phyloP scores from a whole-genome alignment of 2,329 filamentous ascomycete genomes.

The Trichoderma sp. region DNA sequence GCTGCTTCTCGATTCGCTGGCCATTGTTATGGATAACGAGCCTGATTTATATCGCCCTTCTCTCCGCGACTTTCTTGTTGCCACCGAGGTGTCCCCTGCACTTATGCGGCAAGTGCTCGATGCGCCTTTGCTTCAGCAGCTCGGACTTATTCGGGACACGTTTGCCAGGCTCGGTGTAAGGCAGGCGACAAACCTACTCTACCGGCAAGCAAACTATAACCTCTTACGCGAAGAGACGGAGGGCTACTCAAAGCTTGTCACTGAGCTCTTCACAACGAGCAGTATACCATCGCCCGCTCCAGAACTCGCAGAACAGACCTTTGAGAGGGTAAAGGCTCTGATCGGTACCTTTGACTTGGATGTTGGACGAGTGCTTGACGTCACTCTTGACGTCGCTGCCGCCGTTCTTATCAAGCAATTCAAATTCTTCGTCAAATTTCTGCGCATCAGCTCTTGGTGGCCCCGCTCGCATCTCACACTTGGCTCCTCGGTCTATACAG shows the following conservation, averaged over 20 bases:
- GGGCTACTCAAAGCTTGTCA: slow-evolving; percentile 94
- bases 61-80: slow-evolving; percentile 70
- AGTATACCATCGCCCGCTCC: slow-evolving; percentile 72
- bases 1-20: slow-evolving; percentile 81
- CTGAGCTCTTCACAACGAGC: slow-evolving; percentile 90
- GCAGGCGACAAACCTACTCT: slow-evolving; percentile 89
- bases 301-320: slow-evolving; percentile 80
- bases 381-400: slow-evolving; percentile 93
- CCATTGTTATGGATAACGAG: slow-evolving; percentile 76
- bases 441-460: slow-evolving; percentile 96
- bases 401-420: slow-evolving; percentile 91
- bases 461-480: slow-evolving; percentile 63
- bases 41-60: slow-evolving; percentile 51
- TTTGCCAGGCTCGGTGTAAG: slow-evolving; percentile 84
- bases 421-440: slow-evolving; percentile 90
- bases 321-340: slow-evolving; percentile 88
- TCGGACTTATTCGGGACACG: slow-evolving; percentile 82
- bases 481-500: slow-evolving; percentile 52
- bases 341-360: slow-evolving; percentile 98
- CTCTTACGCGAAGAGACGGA: slow-evolving; percentile 92
- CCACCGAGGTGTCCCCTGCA: slow-evolving; percentile 71
- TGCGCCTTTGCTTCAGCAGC: slow-evolving; percentile 69
- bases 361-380: slow-evolving; percentile 90
- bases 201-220: slow-evolving; percentile 97
- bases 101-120: slow-evolving; percentile 86